Conservation (phyloP, 2,329 filamentous ascomycete genomes). For the Huntiella abstrusa region DNA sequence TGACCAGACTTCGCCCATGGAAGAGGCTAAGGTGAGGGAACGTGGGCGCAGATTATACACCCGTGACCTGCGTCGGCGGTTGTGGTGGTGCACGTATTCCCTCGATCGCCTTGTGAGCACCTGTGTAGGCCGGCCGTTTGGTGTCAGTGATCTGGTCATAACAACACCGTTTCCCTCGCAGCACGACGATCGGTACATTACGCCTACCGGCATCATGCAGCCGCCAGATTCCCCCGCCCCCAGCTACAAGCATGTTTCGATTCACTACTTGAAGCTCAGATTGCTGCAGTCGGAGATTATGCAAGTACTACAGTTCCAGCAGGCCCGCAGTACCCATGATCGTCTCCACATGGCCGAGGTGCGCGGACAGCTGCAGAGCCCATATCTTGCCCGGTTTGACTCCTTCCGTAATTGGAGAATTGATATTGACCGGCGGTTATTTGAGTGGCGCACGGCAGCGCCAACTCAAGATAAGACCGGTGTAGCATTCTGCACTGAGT, state of each 20-base stretch:
- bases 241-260: constrained; percentile 77
- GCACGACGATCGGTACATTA: constrained; percentile 77
- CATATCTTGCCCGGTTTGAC: constrained; percentile 66
- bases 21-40: constrained; percentile 19
- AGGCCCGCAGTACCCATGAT: constrained; percentile 59
- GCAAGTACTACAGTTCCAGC: constrained; percentile 82
- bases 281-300: constrained; percentile 87
- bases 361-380: constrained; percentile 61
- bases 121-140: constrained; percentile 82
- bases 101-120: constrained; percentile 88
- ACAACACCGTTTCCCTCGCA: constrained; percentile 87
- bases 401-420: constrained; percentile 77
- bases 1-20: constrained; percentile 1
- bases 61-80: constrained; percentile 63
- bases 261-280: constrained; percentile 81
- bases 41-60: constrained; percentile 62
- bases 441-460: constrained; percentile 70
- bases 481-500: constrained; percentile 75
- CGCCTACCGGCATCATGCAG: constrained; percentile 51
- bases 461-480: constrained; percentile 64
- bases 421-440: constrained; percentile 67
- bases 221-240: constrained; percentile 41
- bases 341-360: constrained; percentile 49
- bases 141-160: constrained; percentile 88
- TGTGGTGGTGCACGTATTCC: constrained; percentile 97